These are phyloP conservation scores for Aschersonia sp. DNA, from an alignment of 2,329 filamentous ascomycete genomes.

Conservation along the genomic window DNA sequence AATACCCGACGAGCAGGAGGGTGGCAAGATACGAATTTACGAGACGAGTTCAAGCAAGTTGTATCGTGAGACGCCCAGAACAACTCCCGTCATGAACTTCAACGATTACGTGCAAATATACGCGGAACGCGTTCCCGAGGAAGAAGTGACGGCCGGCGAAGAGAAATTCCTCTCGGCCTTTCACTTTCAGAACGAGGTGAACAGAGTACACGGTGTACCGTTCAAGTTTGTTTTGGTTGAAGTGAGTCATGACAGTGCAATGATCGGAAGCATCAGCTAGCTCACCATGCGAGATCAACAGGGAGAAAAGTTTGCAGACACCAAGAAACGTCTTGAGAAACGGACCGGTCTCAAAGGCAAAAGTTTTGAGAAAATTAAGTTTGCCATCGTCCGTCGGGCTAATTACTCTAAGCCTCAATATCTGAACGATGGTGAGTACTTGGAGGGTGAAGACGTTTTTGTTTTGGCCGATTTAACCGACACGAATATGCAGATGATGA, in stretches of 20 bases:
- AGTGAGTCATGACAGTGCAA: slow-evolving; percentile 30
- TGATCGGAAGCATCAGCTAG: too few relatives aligned
- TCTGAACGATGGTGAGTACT: slow-evolving; percentile 67
- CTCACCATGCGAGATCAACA: slow-evolving; percentile 15
- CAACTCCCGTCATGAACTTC: slow-evolving; percentile 63
- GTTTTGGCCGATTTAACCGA: not conserved
- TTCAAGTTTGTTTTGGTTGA: slow-evolving; percentile 82
- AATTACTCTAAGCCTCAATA: slow-evolving; percentile 68
- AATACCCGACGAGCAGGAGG: slow-evolving; percentile 57
- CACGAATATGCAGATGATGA: slow-evolving; percentile 34
- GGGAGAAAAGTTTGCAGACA: slow-evolving; percentile 79
- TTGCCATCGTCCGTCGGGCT: slow-evolving; percentile 63
- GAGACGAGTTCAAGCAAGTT: slow-evolving; percentile 75
- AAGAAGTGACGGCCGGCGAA: slow-evolving; percentile 45
- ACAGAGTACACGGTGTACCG: slow-evolving; percentile 71
- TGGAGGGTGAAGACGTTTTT: not conserved
- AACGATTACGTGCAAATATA: slow-evolving; percentile 77
- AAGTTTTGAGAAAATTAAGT: slow-evolving; percentile 97
- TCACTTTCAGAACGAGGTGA: slow-evolving; percentile 86
- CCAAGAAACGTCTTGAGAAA: slow-evolving; percentile 87
- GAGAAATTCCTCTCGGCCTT: slow-evolving; percentile 61
- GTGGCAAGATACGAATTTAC: slow-evolving; percentile 62
- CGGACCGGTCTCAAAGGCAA: slow-evolving; percentile 93
- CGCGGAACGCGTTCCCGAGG: slow-evolving; percentile 67
- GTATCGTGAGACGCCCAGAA: slow-evolving; percentile 58